Evolutionary conservation across 129 eudicot genomes (phyloP), one percentile per base, ranked within the genome.

Genomic region (Silybum marianum): DNA sequence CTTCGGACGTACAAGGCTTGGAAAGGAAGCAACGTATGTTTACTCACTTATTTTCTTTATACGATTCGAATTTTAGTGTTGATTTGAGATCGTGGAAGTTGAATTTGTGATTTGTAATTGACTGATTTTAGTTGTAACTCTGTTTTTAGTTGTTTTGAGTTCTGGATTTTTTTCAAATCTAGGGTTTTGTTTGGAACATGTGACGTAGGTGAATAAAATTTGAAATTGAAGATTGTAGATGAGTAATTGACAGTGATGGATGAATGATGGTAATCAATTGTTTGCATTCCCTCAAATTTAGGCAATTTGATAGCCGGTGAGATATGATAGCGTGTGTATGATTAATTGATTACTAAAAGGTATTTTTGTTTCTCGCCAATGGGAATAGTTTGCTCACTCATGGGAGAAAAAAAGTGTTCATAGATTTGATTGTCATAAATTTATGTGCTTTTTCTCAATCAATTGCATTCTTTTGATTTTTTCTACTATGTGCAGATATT

Each of bases 21-120:
- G 93, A 87, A 89, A 78, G 93, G 93, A 83, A 89, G 87, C 81
- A 89, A 89, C 77, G 93, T 87, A 80, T 80, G 87, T 67, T 69
- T 28, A 69, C 38, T 42, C 0, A 38, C 79, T 69, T 76, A 7
- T 26, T 21, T 74, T 2, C 14, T 32, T 32, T 32, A 5, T 32
- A 32, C 4, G 38, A 32, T 32, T 32, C 38, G 46, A 2, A 1
- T 48, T 62, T 16, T 26, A 24, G 30, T 46, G 62, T 22, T 10
- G 69, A 65, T 74, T 48, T 46, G 9, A 30, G 83, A 80, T 80
- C 71, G 62, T 32, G 7, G 36, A 21, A 51, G 40, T 71, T 80
- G 46, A 71, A 48, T 65, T 65, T 30, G 12, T 46, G 80, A 74
- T 82, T 44, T 82, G 12, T 30, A 4, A 19, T 74, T 46, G 60